Percentiles rank a stretch among this genome's conserved stretches.
phyloP scores from a whole-genome alignment of 768 basidiomycete genomes.

The Clitopilus passeckerianus region DNA sequence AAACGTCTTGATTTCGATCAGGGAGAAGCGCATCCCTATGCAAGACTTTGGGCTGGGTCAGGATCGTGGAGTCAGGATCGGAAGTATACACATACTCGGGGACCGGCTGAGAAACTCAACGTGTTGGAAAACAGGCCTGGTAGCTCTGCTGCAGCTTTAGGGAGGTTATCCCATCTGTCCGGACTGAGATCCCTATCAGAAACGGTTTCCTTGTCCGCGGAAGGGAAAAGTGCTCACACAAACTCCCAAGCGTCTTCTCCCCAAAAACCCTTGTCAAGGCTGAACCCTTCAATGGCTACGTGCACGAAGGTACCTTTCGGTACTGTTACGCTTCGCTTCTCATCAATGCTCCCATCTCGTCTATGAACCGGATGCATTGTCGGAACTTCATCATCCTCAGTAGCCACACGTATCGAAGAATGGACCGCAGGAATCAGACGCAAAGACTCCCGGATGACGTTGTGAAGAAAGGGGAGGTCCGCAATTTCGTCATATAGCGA shows the following conservation, averaged over 20 bases:
- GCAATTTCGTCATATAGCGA: conserved; percentile 53
- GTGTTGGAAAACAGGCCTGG: conserved; percentile 72
- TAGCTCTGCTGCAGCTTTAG: conserved; percentile 57
- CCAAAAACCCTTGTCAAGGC: conserved; percentile 74
- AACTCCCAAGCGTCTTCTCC: conserved; percentile 81
- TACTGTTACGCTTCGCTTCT: conserved; percentile 41
- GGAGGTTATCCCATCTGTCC: conserved; percentile 76
- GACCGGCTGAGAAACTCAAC: conserved; percentile 77
- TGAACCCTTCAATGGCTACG: conserved; percentile 76
- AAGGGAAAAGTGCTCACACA: conserved; percentile 39
- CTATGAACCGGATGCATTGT: conserved; percentile 56
- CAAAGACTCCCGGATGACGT: conserved; percentile 69
- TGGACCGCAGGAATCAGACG: conserved; percentile 81
- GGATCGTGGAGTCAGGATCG: not conserved
- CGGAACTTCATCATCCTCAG: conserved; percentile 73
- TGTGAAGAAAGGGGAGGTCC: conserved; percentile 66
- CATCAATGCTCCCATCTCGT: conserved; percentile 38
- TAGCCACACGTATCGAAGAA: conserved; percentile 76
- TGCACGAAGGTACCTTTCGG: conserved; percentile 73
- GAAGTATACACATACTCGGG: conserved; percentile 48
- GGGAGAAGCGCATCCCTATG: conserved; percentile 76
- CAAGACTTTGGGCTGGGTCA: conserved; percentile 53
- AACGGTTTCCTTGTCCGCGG: not conserved
- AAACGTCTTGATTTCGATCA: conserved; percentile 81
- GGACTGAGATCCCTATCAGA: conserved; percentile 40